Conservation (phyloP, 2,329 filamentous ascomycete genomes). For the Helminthosporium solani region DNA sequence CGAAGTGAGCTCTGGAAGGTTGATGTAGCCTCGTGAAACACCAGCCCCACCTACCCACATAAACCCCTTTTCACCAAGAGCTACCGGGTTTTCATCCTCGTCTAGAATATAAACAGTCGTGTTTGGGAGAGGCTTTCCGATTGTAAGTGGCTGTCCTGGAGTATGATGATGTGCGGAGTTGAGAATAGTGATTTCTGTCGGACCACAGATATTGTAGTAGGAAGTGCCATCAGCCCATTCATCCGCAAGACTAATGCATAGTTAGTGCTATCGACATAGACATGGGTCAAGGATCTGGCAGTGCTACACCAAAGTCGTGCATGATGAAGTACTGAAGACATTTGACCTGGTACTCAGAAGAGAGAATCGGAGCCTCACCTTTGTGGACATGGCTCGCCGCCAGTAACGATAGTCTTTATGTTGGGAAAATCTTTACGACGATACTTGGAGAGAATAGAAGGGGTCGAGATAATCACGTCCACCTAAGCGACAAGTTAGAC, state of each 20-base stretch:
- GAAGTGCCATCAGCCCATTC: slow-evolving; percentile 52
- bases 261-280: slow-evolving; percentile 10
- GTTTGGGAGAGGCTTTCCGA: slow-evolving; percentile 59
- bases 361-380: slow-evolving; percentile 34
- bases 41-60: slow-evolving; percentile 61
- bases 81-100: slow-evolving; percentile 48
- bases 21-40: slow-evolving; percentile 58
- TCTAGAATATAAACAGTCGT: slow-evolving; percentile 59
- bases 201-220: slow-evolving; percentile 58
- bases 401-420: slow-evolving; percentile 56
- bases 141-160: slow-evolving; percentile 51
- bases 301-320: no score
- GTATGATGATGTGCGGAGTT: slow-evolving; percentile 58
- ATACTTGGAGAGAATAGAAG: slow-evolving; percentile 56
- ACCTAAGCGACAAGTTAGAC: slow-evolving; percentile 37
- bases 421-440: slow-evolving; percentile 50
- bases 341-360: background rate
- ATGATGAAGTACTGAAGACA: no score
- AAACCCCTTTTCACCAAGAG: slow-evolving; percentile 51
- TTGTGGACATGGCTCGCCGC: slow-evolving; percentile 56
- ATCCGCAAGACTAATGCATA: slow-evolving; percentile 51
- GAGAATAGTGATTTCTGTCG: slow-evolving; percentile 61
- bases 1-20: slow-evolving; percentile 53
- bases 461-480: slow-evolving; percentile 58
- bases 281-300: no score